phyloP scores from a whole-genome alignment of 2,329 filamentous ascomycete species.

The Madurella mycetomatis region DNA sequence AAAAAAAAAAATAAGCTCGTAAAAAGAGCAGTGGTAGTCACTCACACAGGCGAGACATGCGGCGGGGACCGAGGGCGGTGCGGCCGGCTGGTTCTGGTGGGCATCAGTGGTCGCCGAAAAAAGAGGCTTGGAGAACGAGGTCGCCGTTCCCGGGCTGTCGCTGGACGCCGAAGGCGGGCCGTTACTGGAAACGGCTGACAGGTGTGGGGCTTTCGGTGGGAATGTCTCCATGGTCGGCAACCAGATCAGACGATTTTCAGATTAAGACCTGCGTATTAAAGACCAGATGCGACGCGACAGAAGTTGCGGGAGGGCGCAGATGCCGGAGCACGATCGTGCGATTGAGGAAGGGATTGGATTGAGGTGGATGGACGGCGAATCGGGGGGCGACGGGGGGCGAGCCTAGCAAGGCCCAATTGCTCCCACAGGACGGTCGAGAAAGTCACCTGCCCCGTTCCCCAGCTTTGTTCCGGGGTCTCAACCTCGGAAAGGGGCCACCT shows the following conservation, averaged over 20 bases:
- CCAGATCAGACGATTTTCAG: conserved; percentile 18
- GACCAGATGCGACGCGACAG: not conserved
- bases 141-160: conserved; percentile 28
- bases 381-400: not conserved
- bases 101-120: conserved; percentile 24
- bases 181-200: conserved; percentile 24
- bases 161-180: conserved; percentile 25
- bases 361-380: conserved; percentile 1
- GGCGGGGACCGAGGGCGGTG: conserved; percentile 36
- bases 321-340: not conserved
- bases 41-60: conserved; percentile 55
- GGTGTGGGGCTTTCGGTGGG: conserved; percentile 24
- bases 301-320: not conserved
- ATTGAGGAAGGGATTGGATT: not conserved
- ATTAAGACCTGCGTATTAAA: not conserved
- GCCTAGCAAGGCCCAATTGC: no score
- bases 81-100: conserved; percentile 15
- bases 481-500: not conserved
- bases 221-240: conserved; percentile 27
- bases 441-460: not conserved
- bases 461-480: not conserved
- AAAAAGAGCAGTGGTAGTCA: conserved; percentile 4
- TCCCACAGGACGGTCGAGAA: no score
- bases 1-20: conserved; percentile 11
- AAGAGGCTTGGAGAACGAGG: conserved; percentile 19